Percentiles rank a stretch among this genome's conserved stretches.
These are phyloP conservation scores for Mycena olivaceomarginata DNA, from an alignment of 768 basidiomycete species.

Conservation along the genomic window DNA sequence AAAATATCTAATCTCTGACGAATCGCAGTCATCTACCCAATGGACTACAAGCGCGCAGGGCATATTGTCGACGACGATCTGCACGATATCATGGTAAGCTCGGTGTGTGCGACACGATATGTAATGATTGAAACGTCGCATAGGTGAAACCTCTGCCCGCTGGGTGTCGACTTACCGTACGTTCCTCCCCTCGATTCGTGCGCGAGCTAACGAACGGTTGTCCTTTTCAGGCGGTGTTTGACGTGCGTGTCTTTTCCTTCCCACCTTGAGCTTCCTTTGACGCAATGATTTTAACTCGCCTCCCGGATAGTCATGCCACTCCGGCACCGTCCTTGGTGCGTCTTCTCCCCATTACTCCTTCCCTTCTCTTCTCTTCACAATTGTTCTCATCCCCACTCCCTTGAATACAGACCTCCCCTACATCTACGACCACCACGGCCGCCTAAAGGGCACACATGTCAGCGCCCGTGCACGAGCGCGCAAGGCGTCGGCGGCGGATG, in stretches of 20 bases:
- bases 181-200: conserved; percentile 37
- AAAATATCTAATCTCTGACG: not conserved
- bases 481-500: conserved; percentile 84
- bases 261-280: not conserved
- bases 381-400: not conserved
- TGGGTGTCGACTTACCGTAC: conserved; percentile 72
- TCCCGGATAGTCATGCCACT: conserved; percentile 68
- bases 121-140: too few relatives aligned
- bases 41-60: conserved; percentile 87
- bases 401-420: too few relatives aligned
- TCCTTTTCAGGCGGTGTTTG: conserved; percentile 66
- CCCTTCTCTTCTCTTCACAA: not conserved
- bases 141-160: conserved; percentile 66
- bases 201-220: not conserved
- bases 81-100: conserved; percentile 67
- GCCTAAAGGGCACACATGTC: conserved; percentile 67
- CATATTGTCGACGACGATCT: conserved; percentile 85
- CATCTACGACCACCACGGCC: conserved; percentile 73
- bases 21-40: conserved; percentile 85
- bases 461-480: conserved; percentile 52
- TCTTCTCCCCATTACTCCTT: not conserved
- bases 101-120: too few relatives aligned
- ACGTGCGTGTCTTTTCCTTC: conserved; percentile 57
- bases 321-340: conserved; percentile 71
- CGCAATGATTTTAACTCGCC: not conserved